phyloP scores from a whole-genome alignment of 1,284 basidiomycete species.

The Ustilago loliicola region DNA sequence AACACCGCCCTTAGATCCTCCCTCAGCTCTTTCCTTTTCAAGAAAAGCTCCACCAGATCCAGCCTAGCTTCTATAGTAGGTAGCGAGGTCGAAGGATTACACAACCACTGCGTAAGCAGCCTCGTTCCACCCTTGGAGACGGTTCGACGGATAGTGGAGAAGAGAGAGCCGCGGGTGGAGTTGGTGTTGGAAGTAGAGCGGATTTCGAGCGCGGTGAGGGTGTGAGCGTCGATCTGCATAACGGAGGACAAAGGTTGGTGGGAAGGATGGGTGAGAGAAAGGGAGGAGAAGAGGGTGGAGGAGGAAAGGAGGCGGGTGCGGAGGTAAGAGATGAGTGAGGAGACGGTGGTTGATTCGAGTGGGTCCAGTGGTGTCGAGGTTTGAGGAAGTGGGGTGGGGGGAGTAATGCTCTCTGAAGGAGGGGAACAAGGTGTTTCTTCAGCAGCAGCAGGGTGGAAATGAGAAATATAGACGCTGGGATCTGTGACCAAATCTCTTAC shows the following conservation, averaged over 20 bases:
- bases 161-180: slow-evolving; percentile 60
- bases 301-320: slow-evolving; percentile 60
- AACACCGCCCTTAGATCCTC: slow-evolving; percentile 57
- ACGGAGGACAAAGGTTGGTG: slow-evolving; percentile 26
- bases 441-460: slow-evolving; percentile 19
- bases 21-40: slow-evolving; percentile 37
- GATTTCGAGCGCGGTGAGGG: slow-evolving; percentile 65
- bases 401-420: background rate
- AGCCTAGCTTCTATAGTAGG: slow-evolving; percentile 54
- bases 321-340: slow-evolving; percentile 60
- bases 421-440: background rate
- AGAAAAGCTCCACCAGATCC: slow-evolving; percentile 58
- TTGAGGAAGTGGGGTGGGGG: background rate
- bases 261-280: slow-evolving; percentile 16
- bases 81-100: slow-evolving; percentile 59
- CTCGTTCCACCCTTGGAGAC: slow-evolving; percentile 66
- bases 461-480: slow-evolving; percentile 39
- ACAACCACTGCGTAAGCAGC: slow-evolving; percentile 63
- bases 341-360: slow-evolving; percentile 50
- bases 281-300: slow-evolving; percentile 18
- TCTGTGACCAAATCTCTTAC: slow-evolving; percentile 36
- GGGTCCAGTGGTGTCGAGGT: slow-evolving; percentile 4
- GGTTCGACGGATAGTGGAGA: slow-evolving; percentile 62
- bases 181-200: slow-evolving; percentile 48
- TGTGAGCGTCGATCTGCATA: slow-evolving; percentile 68